phyloP scores from a whole-genome alignment of 169 alveolate species.

The Cryptosporidium ubiquitum region DNA sequence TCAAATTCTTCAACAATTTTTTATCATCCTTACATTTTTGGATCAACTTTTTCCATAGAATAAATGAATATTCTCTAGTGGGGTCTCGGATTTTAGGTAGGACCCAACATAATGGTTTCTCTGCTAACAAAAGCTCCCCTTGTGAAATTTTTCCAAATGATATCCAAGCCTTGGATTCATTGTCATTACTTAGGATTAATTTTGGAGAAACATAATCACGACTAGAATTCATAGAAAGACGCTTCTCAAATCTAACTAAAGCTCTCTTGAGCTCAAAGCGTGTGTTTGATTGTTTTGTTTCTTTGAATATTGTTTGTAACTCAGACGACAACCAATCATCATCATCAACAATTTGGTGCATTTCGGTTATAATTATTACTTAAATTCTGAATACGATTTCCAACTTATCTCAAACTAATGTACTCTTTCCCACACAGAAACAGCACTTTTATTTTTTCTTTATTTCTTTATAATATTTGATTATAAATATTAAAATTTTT shows the following conservation, averaged over 20 bases:
- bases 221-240: background rate
- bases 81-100: background rate
- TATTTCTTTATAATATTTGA: background rate
- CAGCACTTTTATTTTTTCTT: background rate
- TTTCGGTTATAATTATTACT: background rate
- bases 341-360: background rate
- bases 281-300: background rate
- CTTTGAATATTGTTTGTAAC: constrained; percentile 5
- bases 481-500: too few species aligned
- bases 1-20: background rate
- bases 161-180: background rate
- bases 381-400: background rate
- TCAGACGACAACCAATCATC: constrained; percentile 56
- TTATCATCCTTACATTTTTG: background rate
- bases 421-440: background rate
- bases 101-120: constrained; percentile 32
- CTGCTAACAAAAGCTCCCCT: constrained; percentile 31
- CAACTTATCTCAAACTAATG: background rate
- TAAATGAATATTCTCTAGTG: background rate
- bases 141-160: background rate
- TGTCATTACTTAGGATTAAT: background rate
- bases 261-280: background rate
- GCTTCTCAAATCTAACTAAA: background rate
- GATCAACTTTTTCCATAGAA: constrained; percentile 26
- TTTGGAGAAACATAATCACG: constrained; percentile 4